Evolutionary conservation across 768 basidiomycete genomes (phyloP).

Genomic region (Lactarius evosmus): DNA sequence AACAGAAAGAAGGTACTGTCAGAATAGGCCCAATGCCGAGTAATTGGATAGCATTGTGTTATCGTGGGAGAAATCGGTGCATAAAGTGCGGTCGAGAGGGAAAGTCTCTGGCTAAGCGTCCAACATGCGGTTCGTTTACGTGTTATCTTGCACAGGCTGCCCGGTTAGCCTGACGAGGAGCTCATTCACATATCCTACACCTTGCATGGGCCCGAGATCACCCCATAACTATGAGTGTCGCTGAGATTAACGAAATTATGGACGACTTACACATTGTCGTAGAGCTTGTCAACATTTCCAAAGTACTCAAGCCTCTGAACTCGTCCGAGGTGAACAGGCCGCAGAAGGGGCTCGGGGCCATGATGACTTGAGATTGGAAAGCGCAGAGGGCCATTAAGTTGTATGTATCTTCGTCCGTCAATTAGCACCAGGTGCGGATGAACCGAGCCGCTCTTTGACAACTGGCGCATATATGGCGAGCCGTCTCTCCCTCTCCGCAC

Average conservation of each 20-base stretch:
- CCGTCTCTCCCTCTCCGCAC: conserved; percentile 51
- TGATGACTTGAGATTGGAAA: conserved; percentile 67
- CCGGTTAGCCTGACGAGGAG: conserved; percentile 77
- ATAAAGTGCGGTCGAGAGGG: conserved; percentile 61
- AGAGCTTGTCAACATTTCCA: conserved; percentile 74
- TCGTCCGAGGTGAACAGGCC: conserved; percentile 59
- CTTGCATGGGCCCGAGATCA: conserved; percentile 67
- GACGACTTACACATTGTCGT: conserved; percentile 60
- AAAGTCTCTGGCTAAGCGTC: conserved; percentile 62
- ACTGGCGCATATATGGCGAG: conserved; percentile 49
- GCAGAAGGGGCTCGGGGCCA: conserved; percentile 63
- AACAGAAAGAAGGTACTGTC: conserved; percentile 15
- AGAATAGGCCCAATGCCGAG: conserved; percentile 50
- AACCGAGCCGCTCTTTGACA: conserved; percentile 58
- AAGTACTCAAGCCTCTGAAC: conserved; percentile 67
- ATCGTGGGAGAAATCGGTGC: conserved; percentile 84
- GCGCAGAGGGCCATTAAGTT: conserved; percentile 72
- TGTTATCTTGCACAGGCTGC: conserved; percentile 58
- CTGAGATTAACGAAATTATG: neutral
- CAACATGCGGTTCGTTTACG: conserved; percentile 74
- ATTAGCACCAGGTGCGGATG: conserved; percentile 57
- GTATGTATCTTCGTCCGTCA: conserved; percentile 52
- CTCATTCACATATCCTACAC: conserved; percentile 87
- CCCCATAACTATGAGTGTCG: conserved; percentile 55
- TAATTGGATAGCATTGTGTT: conserved; percentile 82